Conservation (phyloP, 2,329 filamentous ascomycete species). For the Stachybotrys chlorohalonatus region DNA sequence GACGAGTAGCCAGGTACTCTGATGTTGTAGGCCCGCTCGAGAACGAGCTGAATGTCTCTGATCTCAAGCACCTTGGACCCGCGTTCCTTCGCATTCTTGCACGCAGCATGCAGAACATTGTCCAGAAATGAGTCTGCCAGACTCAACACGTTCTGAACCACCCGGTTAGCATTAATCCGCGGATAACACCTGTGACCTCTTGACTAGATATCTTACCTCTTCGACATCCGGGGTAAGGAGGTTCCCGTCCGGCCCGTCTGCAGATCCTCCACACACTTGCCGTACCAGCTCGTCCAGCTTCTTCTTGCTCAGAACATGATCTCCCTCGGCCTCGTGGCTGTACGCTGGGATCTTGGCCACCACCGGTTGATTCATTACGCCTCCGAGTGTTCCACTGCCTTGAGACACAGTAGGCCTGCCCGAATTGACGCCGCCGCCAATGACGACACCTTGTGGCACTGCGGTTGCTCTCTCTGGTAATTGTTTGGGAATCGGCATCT, state of each 20-base stretch:
- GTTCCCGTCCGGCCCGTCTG: constrained; percentile 64
- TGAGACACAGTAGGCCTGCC: constrained; percentile 76
- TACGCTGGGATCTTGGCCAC: constrained; percentile 74
- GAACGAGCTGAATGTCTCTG: constrained; percentile 72
- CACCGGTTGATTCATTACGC: constrained; percentile 80
- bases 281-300: constrained; percentile 92
- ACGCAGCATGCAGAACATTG: constrained; percentile 77
- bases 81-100: constrained; percentile 86
- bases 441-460: constrained; percentile 63
- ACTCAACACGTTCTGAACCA: constrained; percentile 66
- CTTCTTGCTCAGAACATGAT: constrained; percentile 93
- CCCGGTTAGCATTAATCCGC: constrained; percentile 7
- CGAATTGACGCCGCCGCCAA: constrained; percentile 52
- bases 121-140: constrained; percentile 95
- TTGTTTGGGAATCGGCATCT: constrained; percentile 76
- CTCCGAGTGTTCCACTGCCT: constrained; percentile 66
- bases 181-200: neutral
- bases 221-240: constrained; percentile 86
- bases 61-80: constrained; percentile 86
- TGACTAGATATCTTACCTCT: constrained; percentile 55
- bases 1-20: constrained; percentile 89
- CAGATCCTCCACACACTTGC: constrained; percentile 78
- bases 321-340: constrained; percentile 83
- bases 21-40: constrained; percentile 82
- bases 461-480: constrained; percentile 59